Conservation (phyloP, 2,329 filamentous ascomycete genomes). For the Xylaria sp. region DNA sequence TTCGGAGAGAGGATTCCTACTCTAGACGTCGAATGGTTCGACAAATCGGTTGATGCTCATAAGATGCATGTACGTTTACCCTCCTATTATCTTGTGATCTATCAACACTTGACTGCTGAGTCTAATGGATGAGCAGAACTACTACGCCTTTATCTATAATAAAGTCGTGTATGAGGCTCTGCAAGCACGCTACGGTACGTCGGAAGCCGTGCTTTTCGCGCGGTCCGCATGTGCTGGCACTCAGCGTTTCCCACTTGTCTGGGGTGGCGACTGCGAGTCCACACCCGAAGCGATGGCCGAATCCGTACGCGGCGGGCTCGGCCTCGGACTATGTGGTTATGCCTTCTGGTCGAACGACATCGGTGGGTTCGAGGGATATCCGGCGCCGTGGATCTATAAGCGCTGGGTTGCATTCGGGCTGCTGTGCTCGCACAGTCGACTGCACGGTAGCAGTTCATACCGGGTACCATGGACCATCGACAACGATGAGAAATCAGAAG, state of each 20-base stretch:
- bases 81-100: neutral
- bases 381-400: slow-evolving; percentile 76
- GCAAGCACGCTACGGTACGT: slow-evolving; percentile 60
- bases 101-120: neutral
- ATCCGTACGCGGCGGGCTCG: slow-evolving; percentile 72
- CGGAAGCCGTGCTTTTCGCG: slow-evolving; percentile 72
- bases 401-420: slow-evolving; percentile 82
- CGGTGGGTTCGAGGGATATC: slow-evolving; percentile 75
- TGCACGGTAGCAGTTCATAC: slow-evolving; percentile 76
- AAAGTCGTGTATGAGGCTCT: slow-evolving; percentile 74
- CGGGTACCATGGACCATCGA: slow-evolving; percentile 81
- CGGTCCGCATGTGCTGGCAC: slow-evolving; percentile 73
- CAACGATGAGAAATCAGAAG: slow-evolving; percentile 65
- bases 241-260: slow-evolving; percentile 75
- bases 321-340: slow-evolving; percentile 71
- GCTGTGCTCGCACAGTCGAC: slow-evolving; percentile 73
- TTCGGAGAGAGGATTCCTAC: slow-evolving; percentile 78
- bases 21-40: slow-evolving; percentile 71
- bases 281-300: slow-evolving; percentile 79
- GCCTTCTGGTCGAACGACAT: slow-evolving; percentile 77
- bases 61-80: slow-evolving; percentile 69
- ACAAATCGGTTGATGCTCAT: slow-evolving; percentile 65
- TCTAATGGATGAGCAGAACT: slow-evolving; percentile 60
- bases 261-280: slow-evolving; percentile 80
- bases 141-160: slow-evolving; percentile 79